phyloP scores from a whole-genome alignment of 1,284 basidiomycete species.

The Fomes fomentarius region DNA sequence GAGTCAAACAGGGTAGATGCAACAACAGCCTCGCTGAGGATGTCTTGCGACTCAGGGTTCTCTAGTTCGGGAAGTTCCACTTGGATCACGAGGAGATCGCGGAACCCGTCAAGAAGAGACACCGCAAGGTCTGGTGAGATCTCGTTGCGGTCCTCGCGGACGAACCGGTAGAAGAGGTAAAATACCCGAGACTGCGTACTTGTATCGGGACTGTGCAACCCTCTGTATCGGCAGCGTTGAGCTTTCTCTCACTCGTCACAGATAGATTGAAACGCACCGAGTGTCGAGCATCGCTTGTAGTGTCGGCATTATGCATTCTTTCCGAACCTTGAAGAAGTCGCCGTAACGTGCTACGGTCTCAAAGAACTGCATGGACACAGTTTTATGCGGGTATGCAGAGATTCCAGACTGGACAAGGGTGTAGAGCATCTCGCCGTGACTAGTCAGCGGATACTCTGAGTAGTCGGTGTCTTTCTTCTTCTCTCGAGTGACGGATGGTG shows the following conservation, averaged over 20 bases:
- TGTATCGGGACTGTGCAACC: constrained; percentile 81
- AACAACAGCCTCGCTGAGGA: constrained; percentile 82
- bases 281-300: constrained; percentile 88
- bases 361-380: constrained; percentile 93
- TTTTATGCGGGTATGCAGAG: constrained; percentile 82
- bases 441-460: constrained; percentile 84
- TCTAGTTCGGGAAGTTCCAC: constrained; percentile 71
- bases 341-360: constrained; percentile 92
- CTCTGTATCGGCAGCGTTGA: constrained; percentile 52
- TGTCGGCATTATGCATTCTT: constrained; percentile 84
- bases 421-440: constrained; percentile 89
- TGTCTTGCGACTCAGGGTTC: constrained; percentile 60
- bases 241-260: background rate
- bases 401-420: constrained; percentile 86
- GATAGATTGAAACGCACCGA: constrained; percentile 51
- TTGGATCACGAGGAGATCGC: constrained; percentile 69
- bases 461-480: constrained; percentile 75
- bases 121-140: constrained; percentile 77
- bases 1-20: constrained; percentile 82
- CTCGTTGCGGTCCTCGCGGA: constrained; percentile 83
- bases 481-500: constrained; percentile 68
- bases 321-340: constrained; percentile 95
- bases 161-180: constrained; percentile 94
- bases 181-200: constrained; percentile 81
- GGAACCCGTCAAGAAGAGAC: constrained; percentile 76